Evolutionary conservation across 805 yeast species (phyloP), one percentile per base, ranked within the genome.

Genomic region (Candida sphagnicola): DNA sequence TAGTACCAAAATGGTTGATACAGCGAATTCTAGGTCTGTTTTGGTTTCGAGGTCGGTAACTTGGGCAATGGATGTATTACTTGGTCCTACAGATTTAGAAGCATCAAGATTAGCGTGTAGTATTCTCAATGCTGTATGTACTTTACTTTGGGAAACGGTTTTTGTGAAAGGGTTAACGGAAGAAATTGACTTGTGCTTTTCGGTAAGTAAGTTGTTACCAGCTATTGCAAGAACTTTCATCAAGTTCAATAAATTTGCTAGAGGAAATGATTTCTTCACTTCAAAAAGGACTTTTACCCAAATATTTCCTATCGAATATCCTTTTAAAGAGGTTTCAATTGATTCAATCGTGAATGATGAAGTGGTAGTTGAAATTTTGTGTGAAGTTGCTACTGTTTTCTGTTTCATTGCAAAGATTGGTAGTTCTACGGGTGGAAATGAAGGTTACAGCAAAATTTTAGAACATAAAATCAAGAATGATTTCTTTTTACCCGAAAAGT

Each of bases 291-390:
- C 78, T 0, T 84, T 81, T 52, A 80, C 87, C 0, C 71, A 68
- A 18, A 61, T 86, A 29, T 89, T 87, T 65, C 95, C 93, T 6
- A 67, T 70, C 19, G 57, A 62, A 12, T 77, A 74, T 50, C 95
- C 95, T 13, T 81, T 82, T 52, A 61, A 62, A 34, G 81, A 78
- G 31, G 51, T 70, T 21, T 78, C 90, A 0, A 75, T 85, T 47
- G 95, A 88, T 53, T 82, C 95, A 0, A 68, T 80, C 31, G 84
- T 85, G 14, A 77, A 78, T 45, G 85, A 82, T 44, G 85, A 80
- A 46, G 65, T 72, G 1, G 67, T 84, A 40, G 86, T 80, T 18
- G 96, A 88, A 54, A 68, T 83, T 2, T 62, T 87, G 38, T 63
- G 85, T 30, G 96, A 88, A 54, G 55, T 86, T 35, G 68, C 82